Evolutionary conservation across 352 stramenopile species (phyloP).

Genomic region (Phytophthora sp.): DNA sequence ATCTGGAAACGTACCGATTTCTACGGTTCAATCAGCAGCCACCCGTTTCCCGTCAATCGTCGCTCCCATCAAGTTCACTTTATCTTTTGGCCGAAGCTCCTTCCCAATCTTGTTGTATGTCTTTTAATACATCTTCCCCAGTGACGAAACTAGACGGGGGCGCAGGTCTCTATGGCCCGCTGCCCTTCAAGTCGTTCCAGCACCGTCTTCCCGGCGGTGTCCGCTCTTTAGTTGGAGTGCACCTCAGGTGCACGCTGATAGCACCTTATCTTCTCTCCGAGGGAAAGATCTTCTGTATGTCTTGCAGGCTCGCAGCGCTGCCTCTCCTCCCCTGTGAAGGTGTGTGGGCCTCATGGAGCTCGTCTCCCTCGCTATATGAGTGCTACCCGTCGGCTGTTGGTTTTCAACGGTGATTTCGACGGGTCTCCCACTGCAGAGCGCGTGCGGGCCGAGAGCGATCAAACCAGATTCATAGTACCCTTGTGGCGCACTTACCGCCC

Average conservation of each 20-base stretch:
- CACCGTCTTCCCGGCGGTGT: conserved; percentile 44
- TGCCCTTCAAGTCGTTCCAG: conserved; percentile 53
- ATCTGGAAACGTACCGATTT: background rate
- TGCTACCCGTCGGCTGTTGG: conserved; percentile 74
- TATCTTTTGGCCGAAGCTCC: no score
- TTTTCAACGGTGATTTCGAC: conserved; percentile 75
- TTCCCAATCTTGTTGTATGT: no score
- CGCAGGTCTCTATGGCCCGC: background rate
- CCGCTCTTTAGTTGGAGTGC: conserved; percentile 53
- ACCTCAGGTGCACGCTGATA: conserved; percentile 79
- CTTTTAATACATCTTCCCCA: conserved; percentile 36
- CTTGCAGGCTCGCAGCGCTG: conserved; percentile 40
- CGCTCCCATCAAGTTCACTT: no score
- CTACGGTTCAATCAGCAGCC: background rate
- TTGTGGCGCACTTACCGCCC: conserved; percentile 61
- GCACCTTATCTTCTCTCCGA: conserved; percentile 80
- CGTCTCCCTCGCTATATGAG: conserved; percentile 54
- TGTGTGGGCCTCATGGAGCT: conserved; percentile 66
- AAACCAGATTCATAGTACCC: conserved; percentile 82
- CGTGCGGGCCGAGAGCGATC: conserved; percentile 55
- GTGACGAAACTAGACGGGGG: conserved; percentile 44
- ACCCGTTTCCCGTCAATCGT: background rate
- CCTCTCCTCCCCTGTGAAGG: conserved; percentile 29
- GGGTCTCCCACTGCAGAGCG: conserved; percentile 60
- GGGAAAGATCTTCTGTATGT: conserved; percentile 44